Base-by-base conservation (phyloP, 331 rosid genomes). In the Stylosanthes scabra region DNA sequence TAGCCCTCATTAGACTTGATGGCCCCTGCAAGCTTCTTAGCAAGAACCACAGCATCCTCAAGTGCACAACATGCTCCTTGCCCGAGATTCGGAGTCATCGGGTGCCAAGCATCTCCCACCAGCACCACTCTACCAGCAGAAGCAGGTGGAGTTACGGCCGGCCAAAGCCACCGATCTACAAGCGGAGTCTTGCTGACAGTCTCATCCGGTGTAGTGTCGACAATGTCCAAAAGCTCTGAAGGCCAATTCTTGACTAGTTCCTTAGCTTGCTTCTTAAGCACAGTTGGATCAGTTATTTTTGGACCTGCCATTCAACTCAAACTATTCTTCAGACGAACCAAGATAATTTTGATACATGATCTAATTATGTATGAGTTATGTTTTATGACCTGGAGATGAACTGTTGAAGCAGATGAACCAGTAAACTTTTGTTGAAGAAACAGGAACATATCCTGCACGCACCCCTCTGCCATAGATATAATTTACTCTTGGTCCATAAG, bases 71-170 rank as follows among this genome's bases (percentile, higher is more conserved):
- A 91, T 56, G 93, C 96, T 11, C 97, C 99, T 79, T 94, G 99
- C 0, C 93, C 97, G 0, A 94, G 97, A 83, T 94, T 94, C 0
- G 99, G 99, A 8, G 97, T 94, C 96, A 94, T 94, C n/a, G 99
- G 96, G 28, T 94, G 98, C 98, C 98, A 94, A 0, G 98, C 97
- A 9, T 91, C 97, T 66, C 98, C 98, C 1, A 89, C 96, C 37
- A 91, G 62, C 62, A 89, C 96, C 63, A 89, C 93, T 68, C 83
- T 81, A 29, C 97, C 98, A 0, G 86, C 58, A 2, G 91, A 86
- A 68, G 80, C 96, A 0, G 87, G 50, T 0, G 98, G 98, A 74
- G 82, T 88, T 77, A 85, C 55, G 27, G 78, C 84, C 0, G 95
- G 98, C 97, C 97, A 93, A 9, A 91, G 85, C 97, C 97, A 94